Conservation (phyloP, 306 rosid genomes). For the Pyrus communis region DNA sequence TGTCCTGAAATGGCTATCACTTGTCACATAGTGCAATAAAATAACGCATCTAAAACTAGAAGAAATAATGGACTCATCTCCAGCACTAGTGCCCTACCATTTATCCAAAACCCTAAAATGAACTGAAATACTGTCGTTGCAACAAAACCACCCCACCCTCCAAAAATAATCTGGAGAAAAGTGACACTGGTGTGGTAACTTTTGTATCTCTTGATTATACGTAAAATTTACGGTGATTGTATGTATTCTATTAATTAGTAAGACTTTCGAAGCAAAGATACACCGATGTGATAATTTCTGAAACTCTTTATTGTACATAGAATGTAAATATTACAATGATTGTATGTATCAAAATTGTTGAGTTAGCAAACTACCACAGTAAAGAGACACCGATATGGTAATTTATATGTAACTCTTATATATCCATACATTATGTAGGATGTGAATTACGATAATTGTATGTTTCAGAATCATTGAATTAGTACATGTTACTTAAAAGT, state of each 20-base stretch:
- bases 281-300: accelerated
- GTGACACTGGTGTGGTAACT: neutral
- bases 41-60: neutral
- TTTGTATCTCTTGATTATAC: neutral
- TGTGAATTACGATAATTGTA: neutral
- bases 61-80: neutral
- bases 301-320: neutral
- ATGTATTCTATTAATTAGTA: too few species aligned
- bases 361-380: neutral
- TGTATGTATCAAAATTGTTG: neutral
- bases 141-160: neutral
- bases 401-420: neutral
- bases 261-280: neutral
- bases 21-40: neutral
- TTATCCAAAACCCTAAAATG: neutral
- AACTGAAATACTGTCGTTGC: neutral
- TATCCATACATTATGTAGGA: neutral
- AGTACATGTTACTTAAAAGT: neutral
- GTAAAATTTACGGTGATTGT: neutral
- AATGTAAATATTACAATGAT: neutral
- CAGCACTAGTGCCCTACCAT: neutral
- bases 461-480: neutral
- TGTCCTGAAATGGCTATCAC: neutral
- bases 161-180: neutral
- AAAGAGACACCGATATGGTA: too few species aligned